Base-by-base conservation (phyloP, 306 rosid genomes). In the Echinosophora koreensis region DNA sequence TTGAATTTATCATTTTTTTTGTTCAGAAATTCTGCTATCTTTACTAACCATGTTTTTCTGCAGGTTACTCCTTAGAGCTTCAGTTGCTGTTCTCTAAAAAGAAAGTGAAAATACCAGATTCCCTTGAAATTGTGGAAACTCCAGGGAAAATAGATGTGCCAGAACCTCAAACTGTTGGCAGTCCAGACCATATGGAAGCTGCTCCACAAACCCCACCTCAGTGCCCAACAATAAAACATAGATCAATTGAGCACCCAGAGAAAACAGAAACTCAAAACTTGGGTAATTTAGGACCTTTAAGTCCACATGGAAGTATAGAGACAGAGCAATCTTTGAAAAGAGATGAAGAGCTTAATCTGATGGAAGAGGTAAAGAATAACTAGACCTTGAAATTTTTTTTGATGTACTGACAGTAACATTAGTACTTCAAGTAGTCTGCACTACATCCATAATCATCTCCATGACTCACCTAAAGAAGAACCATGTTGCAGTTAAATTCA, bases 161-260 rank as follows among this genome's bases (percentile, higher is more conserved):
- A 14, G 82, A 82, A 58, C 82, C 88, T 76, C 88, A 41, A 38
- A 70, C 66, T 76, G 76, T 70, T 54, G 80, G 38, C 66, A 34
- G 70, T 75, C 57, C 55, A 8, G 87, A 74, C 81, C 83, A 77
- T 64, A 54, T 47, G 3, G 79, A 58, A 73, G 78, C 86, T 65
- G 88, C 90, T 81, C 97, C 97, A 15, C 83, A 64, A 52, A 94
- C 90, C 64, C 93, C 93, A 34, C 80, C 82, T 22, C 89, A 41
- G 57, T 47, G 62, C 70, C 52, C 84, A 73, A 75, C 81, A 67
- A 18, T 16, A 15, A 61, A 51, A 38, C 15, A 57, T 16, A 76
- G 84, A 77, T 69, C 85, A 63, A 71, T 72, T 62, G 81, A 78
- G 69, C 73, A 80, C 27, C 86, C 85, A 61, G 66, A 46, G 68